Evolutionary conservation across 768 basidiomycete species (phyloP).

Genomic region (Auricularia sp.): DNA sequence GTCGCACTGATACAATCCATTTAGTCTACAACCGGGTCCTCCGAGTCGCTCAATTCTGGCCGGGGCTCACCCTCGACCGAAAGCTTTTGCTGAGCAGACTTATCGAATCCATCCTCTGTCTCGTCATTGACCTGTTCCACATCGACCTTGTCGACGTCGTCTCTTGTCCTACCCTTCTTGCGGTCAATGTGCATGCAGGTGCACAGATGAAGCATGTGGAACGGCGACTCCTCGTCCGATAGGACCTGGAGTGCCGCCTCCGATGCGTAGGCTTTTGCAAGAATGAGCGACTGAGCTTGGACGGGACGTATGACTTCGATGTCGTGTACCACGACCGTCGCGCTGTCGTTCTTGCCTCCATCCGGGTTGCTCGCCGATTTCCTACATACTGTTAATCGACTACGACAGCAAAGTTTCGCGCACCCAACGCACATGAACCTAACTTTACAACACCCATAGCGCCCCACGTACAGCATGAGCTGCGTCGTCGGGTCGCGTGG

Average conservation of each 20-base stretch:
- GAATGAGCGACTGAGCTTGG: background rate
- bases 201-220: background rate
- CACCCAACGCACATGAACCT: conserved; percentile 31
- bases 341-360: conserved; percentile 58
- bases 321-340: background rate
- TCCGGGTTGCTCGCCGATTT: conserved; percentile 40
- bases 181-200: background rate
- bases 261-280: background rate
- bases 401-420: background rate
- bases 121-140: background rate
- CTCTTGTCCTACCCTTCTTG: background rate
- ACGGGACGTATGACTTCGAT: background rate
- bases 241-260: background rate
- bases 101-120: background rate
- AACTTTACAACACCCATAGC: conserved; percentile 43
- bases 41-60: background rate
- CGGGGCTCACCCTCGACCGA: background rate
- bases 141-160: background rate
- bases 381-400: background rate
- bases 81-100: background rate
- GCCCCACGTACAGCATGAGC: conserved; percentile 56
- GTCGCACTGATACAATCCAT: background rate
- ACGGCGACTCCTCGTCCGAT: background rate
- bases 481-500: conserved; percentile 64
- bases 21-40: background rate